Percentiles rank a stretch among this genome's conserved stretches.
phyloP scores from a whole-genome alignment of 257 asterid genomes.

The Rhazya stricta region DNA sequence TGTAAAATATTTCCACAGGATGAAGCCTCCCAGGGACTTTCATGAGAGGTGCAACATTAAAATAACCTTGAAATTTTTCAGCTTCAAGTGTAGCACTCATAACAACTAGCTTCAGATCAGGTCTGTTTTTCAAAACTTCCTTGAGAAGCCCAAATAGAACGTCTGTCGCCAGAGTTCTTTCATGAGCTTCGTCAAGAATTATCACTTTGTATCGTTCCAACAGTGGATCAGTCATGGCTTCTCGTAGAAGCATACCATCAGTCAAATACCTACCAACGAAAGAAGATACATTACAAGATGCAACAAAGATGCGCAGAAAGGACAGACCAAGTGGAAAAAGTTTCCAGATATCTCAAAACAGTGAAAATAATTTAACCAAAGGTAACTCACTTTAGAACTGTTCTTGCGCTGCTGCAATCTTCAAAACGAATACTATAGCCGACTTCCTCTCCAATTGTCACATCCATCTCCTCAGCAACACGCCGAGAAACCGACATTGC shows the following conservation, averaged over 20 bases:
- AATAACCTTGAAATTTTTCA: constrained; percentile 91
- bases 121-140: constrained; percentile 79
- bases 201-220: constrained; percentile 92
- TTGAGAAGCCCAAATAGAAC: constrained; percentile 92
- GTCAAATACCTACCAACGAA: constrained; percentile 64
- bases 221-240: constrained; percentile 97
- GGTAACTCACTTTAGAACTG: constrained; percentile 61
- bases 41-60: constrained; percentile 84
- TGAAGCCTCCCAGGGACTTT: constrained; percentile 98
- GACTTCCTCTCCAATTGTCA: constrained; percentile 92
- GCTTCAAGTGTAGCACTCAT: constrained; percentile 99
- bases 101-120: constrained; percentile 82
- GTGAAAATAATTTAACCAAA: background rate
- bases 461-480: constrained; percentile 99
- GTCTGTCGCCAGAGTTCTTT: constrained; percentile 94
- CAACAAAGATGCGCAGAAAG: background rate
- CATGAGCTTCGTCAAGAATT: constrained; percentile 97
- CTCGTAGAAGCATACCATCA: constrained; percentile 99
- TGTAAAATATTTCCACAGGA: constrained; percentile 88
- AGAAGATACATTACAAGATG: background rate
- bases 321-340: background rate
- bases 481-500: constrained; percentile 98
- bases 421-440: constrained; percentile 97
- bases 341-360: background rate
- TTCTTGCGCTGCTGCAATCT: constrained; percentile 83